phyloP scores from a whole-genome alignment of 768 basidiomycete genomes.

The Tylopilus subfusipes region DNA sequence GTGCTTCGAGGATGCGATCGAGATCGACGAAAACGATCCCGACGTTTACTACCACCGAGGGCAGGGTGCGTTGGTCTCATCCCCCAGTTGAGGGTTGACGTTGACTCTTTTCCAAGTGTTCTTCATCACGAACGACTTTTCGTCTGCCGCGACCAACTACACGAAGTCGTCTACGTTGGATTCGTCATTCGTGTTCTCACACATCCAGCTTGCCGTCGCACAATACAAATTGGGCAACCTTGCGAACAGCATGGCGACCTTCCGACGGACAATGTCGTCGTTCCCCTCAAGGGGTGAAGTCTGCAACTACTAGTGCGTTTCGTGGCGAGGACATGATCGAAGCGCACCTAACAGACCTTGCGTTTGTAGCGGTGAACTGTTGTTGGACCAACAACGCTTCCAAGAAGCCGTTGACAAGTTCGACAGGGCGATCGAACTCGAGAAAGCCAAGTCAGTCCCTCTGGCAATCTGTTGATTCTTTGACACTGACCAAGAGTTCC shows the following conservation, averaged over 20 bases:
- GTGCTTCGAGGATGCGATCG: slow-evolving; percentile 87
- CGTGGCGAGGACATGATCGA: not conserved
- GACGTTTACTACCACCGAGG: slow-evolving; percentile 99
- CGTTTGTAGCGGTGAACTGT: slow-evolving; percentile 77
- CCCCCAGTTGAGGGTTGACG: not conserved
- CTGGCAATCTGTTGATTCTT: not conserved
- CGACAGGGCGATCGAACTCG: slow-evolving; percentile 85
- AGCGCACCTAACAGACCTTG: not conserved
- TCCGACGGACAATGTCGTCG: slow-evolving; percentile 76
- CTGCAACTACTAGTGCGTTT: slow-evolving; percentile 86
- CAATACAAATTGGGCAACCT: slow-evolving; percentile 87
- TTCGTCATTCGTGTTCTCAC: slow-evolving; percentile 87
- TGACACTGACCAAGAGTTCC: slow-evolving; percentile 3
- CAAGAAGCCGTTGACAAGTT: slow-evolving; percentile 90
- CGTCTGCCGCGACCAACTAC: slow-evolving; percentile 86
- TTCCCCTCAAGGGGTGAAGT: slow-evolving; percentile 90
- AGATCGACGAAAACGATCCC: slow-evolving; percentile 77
- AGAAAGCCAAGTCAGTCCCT: slow-evolving; percentile 60
- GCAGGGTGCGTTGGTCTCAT: slow-evolving; percentile 55
- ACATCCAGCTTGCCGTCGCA: slow-evolving; percentile 96
- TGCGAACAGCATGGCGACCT: slow-evolving; percentile 84
- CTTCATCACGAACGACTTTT: slow-evolving; percentile 92
- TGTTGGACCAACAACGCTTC: slow-evolving; percentile 88
- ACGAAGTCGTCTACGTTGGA: slow-evolving; percentile 86
- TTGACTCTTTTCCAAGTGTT: slow-evolving; percentile 49